These are phyloP conservation scores for Acanthamoeba healyi DNA, from an alignment of 208 protist genomes.

Conservation along the genomic window DNA sequence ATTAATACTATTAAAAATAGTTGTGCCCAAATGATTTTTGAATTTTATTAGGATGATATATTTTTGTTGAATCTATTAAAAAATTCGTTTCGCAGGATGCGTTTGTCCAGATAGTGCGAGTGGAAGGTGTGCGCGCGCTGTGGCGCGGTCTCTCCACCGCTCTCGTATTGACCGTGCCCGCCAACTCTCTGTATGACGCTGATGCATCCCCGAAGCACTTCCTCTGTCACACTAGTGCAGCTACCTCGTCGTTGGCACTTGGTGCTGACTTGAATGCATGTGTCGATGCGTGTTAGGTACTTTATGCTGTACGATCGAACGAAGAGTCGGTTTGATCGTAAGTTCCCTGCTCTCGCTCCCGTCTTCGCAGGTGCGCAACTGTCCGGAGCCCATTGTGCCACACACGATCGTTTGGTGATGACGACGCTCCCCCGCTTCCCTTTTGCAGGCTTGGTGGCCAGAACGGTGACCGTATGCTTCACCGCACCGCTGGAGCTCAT, in stretches of 20 bases:
- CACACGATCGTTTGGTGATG: background rate
- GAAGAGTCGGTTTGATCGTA: slow-evolving; percentile 71
- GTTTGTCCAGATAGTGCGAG: slow-evolving; percentile 76
- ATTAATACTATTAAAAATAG: background rate
- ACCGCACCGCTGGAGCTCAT: slow-evolving; percentile 83
- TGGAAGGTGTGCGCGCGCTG: slow-evolving; percentile 76
- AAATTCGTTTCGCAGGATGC: slow-evolving; percentile 26
- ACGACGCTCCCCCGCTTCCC: background rate
- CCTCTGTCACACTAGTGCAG: background rate
- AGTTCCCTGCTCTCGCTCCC: background rate
- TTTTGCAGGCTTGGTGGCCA: slow-evolving; percentile 37
- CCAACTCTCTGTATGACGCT: slow-evolving; percentile 77
- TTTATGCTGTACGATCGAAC: slow-evolving; percentile 82
- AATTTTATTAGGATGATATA: background rate
- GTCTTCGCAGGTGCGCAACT: slow-evolving; percentile 2
- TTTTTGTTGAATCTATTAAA: background rate
- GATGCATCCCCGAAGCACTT: too few species aligned
- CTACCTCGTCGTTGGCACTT: too few species aligned
- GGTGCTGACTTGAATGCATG: too few species aligned
- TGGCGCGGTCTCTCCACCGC: slow-evolving; percentile 78
- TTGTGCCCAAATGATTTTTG: too few species aligned
- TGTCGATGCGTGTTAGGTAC: too few species aligned
- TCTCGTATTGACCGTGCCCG: slow-evolving; percentile 80
- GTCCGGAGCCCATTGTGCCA: too few species aligned
- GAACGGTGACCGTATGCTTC: slow-evolving; percentile 74